Conservation (phyloP, 768 basidiomycete species). For the Psilocybe subaeruginosa region DNA sequence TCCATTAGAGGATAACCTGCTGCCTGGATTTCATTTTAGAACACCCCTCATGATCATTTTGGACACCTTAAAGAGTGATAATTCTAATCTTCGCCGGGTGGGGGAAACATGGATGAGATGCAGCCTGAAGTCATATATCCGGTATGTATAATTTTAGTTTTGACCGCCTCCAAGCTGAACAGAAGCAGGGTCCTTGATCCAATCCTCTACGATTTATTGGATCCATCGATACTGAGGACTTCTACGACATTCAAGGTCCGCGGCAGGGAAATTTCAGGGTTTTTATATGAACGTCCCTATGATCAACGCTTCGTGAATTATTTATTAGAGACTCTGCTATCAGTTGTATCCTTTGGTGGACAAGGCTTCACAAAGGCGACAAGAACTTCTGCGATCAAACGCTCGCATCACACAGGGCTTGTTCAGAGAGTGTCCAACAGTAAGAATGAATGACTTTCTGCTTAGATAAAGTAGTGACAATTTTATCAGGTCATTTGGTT, state of each 20-base stretch:
- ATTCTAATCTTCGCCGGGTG: conserved; percentile 72
- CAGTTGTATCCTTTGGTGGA: conserved; percentile 85
- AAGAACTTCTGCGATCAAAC: conserved; percentile 61
- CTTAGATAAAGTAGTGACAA: conserved; percentile 1
- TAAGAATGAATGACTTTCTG: conserved; percentile 32
- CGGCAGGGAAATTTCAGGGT: conserved; percentile 69
- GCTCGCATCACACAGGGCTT: conserved; percentile 67
- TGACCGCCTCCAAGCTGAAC: conserved; percentile 7
- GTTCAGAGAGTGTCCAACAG: conserved; percentile 62
- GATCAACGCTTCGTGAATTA: conserved; percentile 78
- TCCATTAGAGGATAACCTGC: conserved; percentile 69
- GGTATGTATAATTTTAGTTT: conserved; percentile 47
- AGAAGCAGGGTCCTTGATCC: conserved; percentile 96
- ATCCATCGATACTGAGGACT: conserved; percentile 63
- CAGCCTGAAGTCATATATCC: conserved; percentile 86
- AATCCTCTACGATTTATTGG: conserved; percentile 74
- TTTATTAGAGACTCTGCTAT: conserved; percentile 75
- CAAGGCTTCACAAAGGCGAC: conserved; percentile 84
- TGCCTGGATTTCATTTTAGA: conserved; percentile 84
- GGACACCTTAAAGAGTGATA: conserved; percentile 77
- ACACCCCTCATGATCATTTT: conserved; percentile 88
- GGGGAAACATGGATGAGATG: conserved; percentile 99
- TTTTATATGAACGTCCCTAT: conserved; percentile 71
- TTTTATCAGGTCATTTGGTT: conserved; percentile 34
- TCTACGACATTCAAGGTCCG: conserved; percentile 53